Base-by-base conservation (phyloP, 1,139 yeast species). In the Lodderomyces parapsilosis region DNA sequence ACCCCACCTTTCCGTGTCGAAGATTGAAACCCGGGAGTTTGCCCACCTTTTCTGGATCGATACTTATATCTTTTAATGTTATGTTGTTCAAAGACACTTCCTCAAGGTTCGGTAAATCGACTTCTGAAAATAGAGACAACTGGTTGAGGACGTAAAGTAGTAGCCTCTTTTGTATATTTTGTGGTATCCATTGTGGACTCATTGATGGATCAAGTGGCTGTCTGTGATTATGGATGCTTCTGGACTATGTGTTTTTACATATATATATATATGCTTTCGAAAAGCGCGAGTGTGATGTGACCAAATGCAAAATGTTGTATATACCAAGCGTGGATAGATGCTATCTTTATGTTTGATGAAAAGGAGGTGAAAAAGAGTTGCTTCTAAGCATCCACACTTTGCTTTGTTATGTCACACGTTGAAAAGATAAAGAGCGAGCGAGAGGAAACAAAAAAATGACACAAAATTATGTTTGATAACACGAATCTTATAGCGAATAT, bases 151-250 rank as follows among this genome's bases (percentile, higher is more conserved):
- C 81, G 62, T 88, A 89, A 41, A 86, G 77, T 41, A 90, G 76
- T 39, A 90, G 78, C 55, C 96, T 71, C 63, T 86, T 86, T 58
- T 89, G 96, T 38, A 90, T 74, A 59, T 83, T 85, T 58, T 84
- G 91, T 9, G 95, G 93, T 60, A 86, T 74, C 94, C 95, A 86
- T 56, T 72, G 83, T 40, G 86, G 82, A 55, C 78, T 76, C 84
- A 79, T 80, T 41, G 38, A 38, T 19, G 17, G 14, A 31, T n/a
- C 41, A 39, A 31, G 32, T 22, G 32, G 13, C n/a, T 9, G 9
- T 19, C 17, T 13, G 7, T 10, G 20, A 9, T 10, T 5, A 20
- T 36, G 4, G 15, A 30, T 30, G 19, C 18, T 30, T 30, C 10
- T 30, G 33, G 6, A 6, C 15, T 17, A 15, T 15, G 14, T 8